A percentile compares a stretch with the other conserved stretches of the same genome.
Evolutionary conservation across 1,284 basidiomycete genomes (phyloP).

Genomic region (Sanguinoderma infundibulare): DNA sequence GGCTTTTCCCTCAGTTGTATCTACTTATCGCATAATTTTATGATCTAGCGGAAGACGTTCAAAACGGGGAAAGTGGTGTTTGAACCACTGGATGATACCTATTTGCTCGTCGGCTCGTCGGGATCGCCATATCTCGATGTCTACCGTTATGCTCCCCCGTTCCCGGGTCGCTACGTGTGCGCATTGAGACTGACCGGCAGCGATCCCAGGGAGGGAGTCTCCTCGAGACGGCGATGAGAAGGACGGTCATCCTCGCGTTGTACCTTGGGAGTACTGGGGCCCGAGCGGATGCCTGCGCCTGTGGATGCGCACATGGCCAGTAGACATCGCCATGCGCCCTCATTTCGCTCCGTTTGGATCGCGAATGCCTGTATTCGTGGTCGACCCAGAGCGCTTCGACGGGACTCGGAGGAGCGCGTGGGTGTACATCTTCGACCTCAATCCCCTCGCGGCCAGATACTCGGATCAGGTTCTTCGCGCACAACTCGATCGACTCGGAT

Average conservation of each 20-base stretch:
- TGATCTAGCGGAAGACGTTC: neutral
- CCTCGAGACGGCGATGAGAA: neutral
- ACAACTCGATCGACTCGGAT: too few species aligned
- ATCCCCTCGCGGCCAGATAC: too few species aligned
- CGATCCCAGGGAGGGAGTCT: neutral
- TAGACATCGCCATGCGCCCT: too few species aligned
- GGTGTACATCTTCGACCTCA: too few species aligned
- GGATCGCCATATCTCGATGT: neutral
- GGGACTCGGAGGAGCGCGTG: too few species aligned
- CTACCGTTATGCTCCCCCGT: neutral
- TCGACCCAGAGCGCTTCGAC: too few species aligned
- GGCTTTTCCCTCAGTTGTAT: neutral
- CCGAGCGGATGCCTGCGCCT: neutral
- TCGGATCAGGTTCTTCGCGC: too few species aligned
- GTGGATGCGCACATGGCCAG: neutral
- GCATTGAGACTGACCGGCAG: neutral
- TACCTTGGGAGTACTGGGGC: neutral
- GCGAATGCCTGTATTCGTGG: too few species aligned
- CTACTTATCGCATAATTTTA: neutral
- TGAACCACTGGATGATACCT: neutral
- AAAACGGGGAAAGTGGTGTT: neutral
- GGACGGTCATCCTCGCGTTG: neutral
- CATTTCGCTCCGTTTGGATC: neutral
- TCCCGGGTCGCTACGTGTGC: neutral
- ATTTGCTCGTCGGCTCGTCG: neutral